Base-by-base conservation (phyloP, 495 filamentous ascomycete genomes). In the Penicillium verhagenii region DNA sequence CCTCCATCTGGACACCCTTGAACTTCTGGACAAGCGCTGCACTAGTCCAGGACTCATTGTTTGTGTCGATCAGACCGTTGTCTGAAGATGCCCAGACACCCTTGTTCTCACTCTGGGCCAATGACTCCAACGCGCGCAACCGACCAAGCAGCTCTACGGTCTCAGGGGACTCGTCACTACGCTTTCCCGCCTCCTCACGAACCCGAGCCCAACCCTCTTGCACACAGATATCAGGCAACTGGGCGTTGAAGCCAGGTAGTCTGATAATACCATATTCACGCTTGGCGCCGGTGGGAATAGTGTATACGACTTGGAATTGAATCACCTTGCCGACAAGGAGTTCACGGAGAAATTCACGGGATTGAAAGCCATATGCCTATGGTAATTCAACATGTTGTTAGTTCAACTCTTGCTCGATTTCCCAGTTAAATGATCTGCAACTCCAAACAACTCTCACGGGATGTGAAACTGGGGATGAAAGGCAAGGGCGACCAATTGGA, bases 141-240 rank as follows among this genome's bases (percentile, higher is more conserved):
- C 85, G 85, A 54, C 94, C 88, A 23, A 97, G 72, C 51, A 86
- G 78, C 44, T 80, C 75, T 40, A 83, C 62, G 11, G 85, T 78
- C 42, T 92, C 88, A 42, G 92, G 88, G 0, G 86, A 82, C 24
- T 96, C 89, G 46, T 96, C 91, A 58, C 89, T 91, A 37, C 86
- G 81, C 62, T 79, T 81, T 53, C 91, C 91, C 21, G 92, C 90
- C 73, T 97, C 94, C 53, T 99, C 93, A 46, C 95, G 82, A 33
- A 99, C 76, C 66, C 91, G 95, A 52, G 88, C 77, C 90, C 90
- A 96, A 47, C 95, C 95, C 59, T 93, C 88, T 52, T 87, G 81
- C 39, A 96, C 86, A 47, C 85, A 76, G 33, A 86, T 82, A 24
- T 96, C 92, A 18, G 93, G 90, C 35, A 97, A 71, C 43, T 81